These are phyloP conservation scores for Pythium sukuiense DNA, from an alignment of 352 stramenopile genomes.

Conservation along the genomic window DNA sequence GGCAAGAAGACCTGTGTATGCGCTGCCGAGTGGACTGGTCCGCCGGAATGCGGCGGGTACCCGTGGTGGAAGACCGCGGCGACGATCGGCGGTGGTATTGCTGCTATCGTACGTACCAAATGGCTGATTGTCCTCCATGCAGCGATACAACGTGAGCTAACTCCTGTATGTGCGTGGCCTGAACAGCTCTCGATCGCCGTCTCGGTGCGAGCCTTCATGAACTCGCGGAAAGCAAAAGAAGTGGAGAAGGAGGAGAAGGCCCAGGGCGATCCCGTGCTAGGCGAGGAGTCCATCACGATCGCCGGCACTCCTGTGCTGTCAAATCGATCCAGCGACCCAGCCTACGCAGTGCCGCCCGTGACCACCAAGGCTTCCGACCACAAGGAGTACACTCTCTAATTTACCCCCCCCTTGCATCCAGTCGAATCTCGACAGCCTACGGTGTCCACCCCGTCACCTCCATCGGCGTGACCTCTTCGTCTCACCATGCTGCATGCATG, in stretches of 20 bases:
- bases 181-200: conserved; percentile 37
- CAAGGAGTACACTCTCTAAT: conserved; percentile 12
- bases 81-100: conserved; percentile 42
- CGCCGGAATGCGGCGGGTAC: conserved; percentile 37
- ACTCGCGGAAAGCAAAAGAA: conserved; percentile 26
- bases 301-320: conserved; percentile 3
- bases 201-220: conserved; percentile 33
- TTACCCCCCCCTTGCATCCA: too few species aligned
- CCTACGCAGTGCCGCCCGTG: background rate
- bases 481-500: background rate
- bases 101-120: conserved; percentile 32
- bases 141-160: background rate
- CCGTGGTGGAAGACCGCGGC: conserved; percentile 50
- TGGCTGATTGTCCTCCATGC: background rate
- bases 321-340: background rate
- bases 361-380: background rate
- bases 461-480: background rate
- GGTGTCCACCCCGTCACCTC: background rate
- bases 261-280: conserved; percentile 11
- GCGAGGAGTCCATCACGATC: conserved; percentile 24
- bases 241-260: background rate
- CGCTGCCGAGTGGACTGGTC: conserved; percentile 41
- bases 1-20: conserved; percentile 41
- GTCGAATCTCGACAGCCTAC: too few species aligned
- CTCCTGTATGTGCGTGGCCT: conserved; percentile 2